These are phyloP conservation scores for Xylogone sp. DNA, from an alignment of 2,329 filamentous ascomycete genomes.

Conservation along the genomic window DNA sequence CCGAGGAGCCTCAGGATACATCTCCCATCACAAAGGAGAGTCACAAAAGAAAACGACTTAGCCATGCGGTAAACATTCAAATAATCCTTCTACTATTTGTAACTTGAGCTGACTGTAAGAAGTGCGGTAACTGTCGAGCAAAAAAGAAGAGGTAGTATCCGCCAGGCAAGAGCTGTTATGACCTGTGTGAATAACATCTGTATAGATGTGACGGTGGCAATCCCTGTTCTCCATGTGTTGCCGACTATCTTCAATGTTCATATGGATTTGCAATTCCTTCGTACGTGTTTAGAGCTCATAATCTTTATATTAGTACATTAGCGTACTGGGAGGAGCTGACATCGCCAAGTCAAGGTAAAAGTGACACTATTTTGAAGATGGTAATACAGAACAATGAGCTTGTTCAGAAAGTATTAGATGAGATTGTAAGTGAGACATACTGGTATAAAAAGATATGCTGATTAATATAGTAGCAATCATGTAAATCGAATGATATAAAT, in stretches of 20 bases:
- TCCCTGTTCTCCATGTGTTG: not conserved
- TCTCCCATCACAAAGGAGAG: not conserved
- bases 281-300: not conserved
- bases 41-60: not conserved
- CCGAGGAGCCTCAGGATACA: not conserved
- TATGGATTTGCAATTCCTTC: not conserved
- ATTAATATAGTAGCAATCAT: not conserved
- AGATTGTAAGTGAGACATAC: not conserved
- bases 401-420: not conserved
- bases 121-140: not conserved
- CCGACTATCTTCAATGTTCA: not conserved
- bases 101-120: not conserved
- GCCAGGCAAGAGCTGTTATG: not conserved
- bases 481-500: not conserved
- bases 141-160: not conserved
- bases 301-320: not conserved
- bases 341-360: not conserved
- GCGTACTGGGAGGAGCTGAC: not conserved
- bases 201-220: not conserved
- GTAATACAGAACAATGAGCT: not conserved
- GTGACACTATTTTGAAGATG: not conserved
- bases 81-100: not conserved
- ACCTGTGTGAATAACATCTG: not conserved
- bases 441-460: not conserved
- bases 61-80: not conserved